phyloP scores from a whole-genome alignment of 495 filamentous ascomycete species.

The Penicillium waksmanii region DNA sequence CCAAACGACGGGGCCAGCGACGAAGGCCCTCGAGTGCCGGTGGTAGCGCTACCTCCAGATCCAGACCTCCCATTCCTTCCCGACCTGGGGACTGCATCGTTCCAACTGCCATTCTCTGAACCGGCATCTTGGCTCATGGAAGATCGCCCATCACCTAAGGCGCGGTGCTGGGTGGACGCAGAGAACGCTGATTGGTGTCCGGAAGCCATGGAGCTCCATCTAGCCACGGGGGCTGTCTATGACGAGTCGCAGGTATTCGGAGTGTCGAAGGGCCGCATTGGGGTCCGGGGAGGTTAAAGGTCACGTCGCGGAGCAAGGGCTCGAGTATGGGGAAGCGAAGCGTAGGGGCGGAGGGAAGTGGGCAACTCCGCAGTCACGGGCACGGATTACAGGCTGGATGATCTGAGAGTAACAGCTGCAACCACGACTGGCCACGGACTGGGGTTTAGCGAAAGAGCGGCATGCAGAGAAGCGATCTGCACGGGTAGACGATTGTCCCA shows the following conservation, averaged over 20 bases:
- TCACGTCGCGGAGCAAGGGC: constrained; percentile 32
- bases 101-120: constrained; percentile 50
- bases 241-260: constrained; percentile 40
- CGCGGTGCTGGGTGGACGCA: constrained; percentile 69
- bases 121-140: constrained; percentile 59
- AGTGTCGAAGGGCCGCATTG: constrained; percentile 43
- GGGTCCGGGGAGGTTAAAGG: constrained; percentile 20
- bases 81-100: constrained; percentile 45
- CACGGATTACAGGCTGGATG: constrained; percentile 24
- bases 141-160: constrained; percentile 59
- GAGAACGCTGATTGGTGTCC: constrained; percentile 57
- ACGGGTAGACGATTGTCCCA: constrained; percentile 24
- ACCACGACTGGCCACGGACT: constrained; percentile 16
- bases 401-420: constrained; percentile 23
- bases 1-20: constrained; percentile 67
- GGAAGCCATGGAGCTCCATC: constrained; percentile 56
- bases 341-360: constrained; percentile 24
- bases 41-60: constrained; percentile 63
- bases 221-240: constrained; percentile 44
- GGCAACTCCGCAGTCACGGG: constrained; percentile 30
- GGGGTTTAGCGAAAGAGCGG: constrained; percentile 7
- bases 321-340: constrained; percentile 31
- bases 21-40: constrained; percentile 58
- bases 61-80: constrained; percentile 55
- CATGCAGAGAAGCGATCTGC: constrained; percentile 16